Conservation (phyloP, 768 basidiomycete species). For the Cyclocybe aegerita region DNA sequence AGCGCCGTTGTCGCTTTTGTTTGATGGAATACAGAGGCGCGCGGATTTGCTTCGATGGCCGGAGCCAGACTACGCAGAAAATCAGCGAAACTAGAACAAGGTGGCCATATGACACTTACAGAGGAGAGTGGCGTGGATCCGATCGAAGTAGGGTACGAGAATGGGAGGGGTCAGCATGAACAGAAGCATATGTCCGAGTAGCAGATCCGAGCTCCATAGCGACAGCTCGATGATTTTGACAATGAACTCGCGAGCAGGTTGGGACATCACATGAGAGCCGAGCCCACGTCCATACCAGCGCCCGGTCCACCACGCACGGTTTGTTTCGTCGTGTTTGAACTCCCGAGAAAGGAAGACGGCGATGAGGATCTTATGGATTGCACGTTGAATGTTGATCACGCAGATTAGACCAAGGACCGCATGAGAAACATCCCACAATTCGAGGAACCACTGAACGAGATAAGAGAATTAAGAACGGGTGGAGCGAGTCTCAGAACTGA, state of each 20-base stretch:
- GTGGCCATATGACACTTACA: constrained; percentile 55
- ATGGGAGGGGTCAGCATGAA: constrained; percentile 90
- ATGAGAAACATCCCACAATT: constrained; percentile 88
- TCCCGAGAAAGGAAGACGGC: constrained; percentile 93
- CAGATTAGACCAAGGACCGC: constrained; percentile 93
- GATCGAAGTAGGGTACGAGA: constrained; percentile 89
- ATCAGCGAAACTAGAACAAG: constrained; percentile 15
- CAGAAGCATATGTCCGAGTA: constrained; percentile 82
- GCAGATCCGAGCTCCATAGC: constrained; percentile 92
- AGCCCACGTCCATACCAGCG: constrained; percentile 96
- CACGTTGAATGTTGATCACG: constrained; percentile 89
- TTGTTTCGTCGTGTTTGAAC: constrained; percentile 99
- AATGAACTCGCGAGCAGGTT: constrained; percentile 94
- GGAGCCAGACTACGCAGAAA: constrained; percentile 76
- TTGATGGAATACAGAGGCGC: constrained; percentile 89
- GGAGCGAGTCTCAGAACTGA: background rate
- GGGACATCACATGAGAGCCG: constrained; percentile 90
- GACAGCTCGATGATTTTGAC: constrained; percentile 98
- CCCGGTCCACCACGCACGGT: constrained; percentile 99
- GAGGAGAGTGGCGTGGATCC: constrained; percentile 85
- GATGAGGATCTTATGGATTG: constrained; percentile 91
- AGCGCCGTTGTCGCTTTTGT: constrained; percentile 85
- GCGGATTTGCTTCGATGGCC: constrained; percentile 91
- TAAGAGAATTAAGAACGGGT: constrained; percentile 15
- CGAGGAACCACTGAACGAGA: constrained; percentile 81